Percentiles rank a stretch among this genome's conserved stretches.
Evolutionary conservation across 129 eudicot genomes (phyloP).

Genomic region (Ambrosia artemisiifolia): DNA sequence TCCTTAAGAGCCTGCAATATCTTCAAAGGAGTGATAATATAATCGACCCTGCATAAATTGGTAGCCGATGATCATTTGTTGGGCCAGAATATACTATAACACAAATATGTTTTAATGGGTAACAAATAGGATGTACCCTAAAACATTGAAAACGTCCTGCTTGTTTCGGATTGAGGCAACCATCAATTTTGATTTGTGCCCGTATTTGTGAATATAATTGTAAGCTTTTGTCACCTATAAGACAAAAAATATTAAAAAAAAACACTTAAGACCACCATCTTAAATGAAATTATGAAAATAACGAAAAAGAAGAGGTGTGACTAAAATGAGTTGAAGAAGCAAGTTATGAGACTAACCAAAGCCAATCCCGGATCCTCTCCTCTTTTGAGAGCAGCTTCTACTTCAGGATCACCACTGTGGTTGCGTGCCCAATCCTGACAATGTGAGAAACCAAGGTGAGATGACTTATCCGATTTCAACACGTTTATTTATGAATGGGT

Average conservation of each 20-base stretch:
- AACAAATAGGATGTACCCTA: slow-evolving; percentile 49
- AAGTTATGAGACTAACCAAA: slow-evolving; percentile 57
- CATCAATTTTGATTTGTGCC: slow-evolving; percentile 89
- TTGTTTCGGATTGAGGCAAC: slow-evolving; percentile 97
- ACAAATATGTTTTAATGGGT: not conserved
- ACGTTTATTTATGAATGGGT: not conserved
- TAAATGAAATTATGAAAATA: slow-evolving; percentile 8
- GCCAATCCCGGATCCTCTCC: slow-evolving; percentile 99
- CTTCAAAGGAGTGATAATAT: slow-evolving; percentile 88
- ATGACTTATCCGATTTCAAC: not conserved
- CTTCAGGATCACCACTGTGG: slow-evolving; percentile 87
- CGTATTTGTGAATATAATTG: slow-evolving; percentile 90
- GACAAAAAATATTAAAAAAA: not conserved
- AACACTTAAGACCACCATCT: not conserved
- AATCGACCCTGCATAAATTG: slow-evolving; percentile 72
- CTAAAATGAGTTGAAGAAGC: not conserved
- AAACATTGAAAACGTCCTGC: slow-evolving; percentile 80
- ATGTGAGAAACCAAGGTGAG: slow-evolving; percentile 9
- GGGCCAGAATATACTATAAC: not conserved
- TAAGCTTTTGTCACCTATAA: slow-evolving; percentile 87
- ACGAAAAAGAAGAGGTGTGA: not conserved
- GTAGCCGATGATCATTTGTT: slow-evolving; percentile 1
- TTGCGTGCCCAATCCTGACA: slow-evolving; percentile 91
- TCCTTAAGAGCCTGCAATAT: slow-evolving; percentile 90
- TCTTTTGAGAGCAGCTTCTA: slow-evolving; percentile 84